Base-by-base conservation (phyloP, 176 grass and related monocot species). In the Aegilops longissima region DNA sequence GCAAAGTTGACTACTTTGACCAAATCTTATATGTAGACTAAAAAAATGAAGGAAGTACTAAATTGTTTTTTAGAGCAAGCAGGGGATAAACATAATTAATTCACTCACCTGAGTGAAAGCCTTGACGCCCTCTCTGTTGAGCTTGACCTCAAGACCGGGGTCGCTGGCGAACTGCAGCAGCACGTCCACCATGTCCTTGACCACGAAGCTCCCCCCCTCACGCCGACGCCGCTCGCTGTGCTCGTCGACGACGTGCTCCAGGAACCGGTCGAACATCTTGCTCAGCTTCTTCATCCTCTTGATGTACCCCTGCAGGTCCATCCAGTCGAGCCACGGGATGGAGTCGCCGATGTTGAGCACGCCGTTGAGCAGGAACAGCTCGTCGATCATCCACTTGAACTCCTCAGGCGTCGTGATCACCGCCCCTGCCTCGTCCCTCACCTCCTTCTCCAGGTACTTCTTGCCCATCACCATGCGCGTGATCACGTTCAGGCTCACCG, bases 311-410 rank as follows among this genome's bases (percentile, higher is more conserved):
- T 98, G 93, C 73, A 98, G 75, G 68, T 98, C 93, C 12, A 98
- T 70, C 85, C 89, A 92, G 73, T 93, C 83, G 0, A 98, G 86
- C 96, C 93, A 93, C 18, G 91, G 96, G 66, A 98, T 95, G 10
- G 89, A 95, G 83, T 98, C 96, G 45, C 93, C 93, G 77, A 98
- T 98, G 90, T 95, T 98, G 73, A 98, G 83, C 80, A 98, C 93
- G 1, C 96, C 93, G 56, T 98, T 98, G 20, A 98, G 91, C 77
- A 98, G 58, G 87, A 98, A 98, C 81, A 92, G 59, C 84, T 98
- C 96, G 49, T 94, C 93, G 3, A 98, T 72, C 93, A 98, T 98
- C 84, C 31, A 82, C 88, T 98, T 98, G 91, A 98, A 98, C 82
- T 98, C 96, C 75, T 94, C 88, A 0, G 87, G 96, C 29, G 93